phyloP scores from a whole-genome alignment of 2,329 filamentous ascomycete species.

The Coniella vitis region DNA sequence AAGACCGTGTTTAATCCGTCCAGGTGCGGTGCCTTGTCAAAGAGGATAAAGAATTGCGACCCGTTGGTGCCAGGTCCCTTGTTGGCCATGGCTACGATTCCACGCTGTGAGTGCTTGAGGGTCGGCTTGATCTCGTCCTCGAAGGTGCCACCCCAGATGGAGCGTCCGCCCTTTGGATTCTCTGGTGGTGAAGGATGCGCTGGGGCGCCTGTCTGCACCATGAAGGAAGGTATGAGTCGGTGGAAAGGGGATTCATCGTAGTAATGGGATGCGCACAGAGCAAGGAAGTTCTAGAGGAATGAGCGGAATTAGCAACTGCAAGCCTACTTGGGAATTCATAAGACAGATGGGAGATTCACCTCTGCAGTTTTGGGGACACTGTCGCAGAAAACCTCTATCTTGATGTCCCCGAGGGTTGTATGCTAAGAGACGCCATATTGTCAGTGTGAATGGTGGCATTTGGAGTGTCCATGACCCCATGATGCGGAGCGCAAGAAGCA shows the following conservation, averaged over 20 bases:
- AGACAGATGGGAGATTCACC: constrained; percentile 34
- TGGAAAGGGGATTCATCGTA: constrained; percentile 73
- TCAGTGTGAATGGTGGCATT: background rate
- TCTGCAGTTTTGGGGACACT: constrained; percentile 88
- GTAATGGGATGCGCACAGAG: constrained; percentile 72
- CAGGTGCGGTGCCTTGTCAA: constrained; percentile 71
- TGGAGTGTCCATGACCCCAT: background rate
- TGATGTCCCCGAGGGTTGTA: constrained; percentile 83
- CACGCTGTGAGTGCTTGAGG: constrained; percentile 60
- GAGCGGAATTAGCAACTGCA: background rate
- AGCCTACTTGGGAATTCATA: background rate
- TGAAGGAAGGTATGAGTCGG: constrained; percentile 73
- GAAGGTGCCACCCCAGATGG: constrained; percentile 68
- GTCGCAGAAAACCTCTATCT: constrained; percentile 94
- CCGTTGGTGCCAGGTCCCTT: constrained; percentile 68
- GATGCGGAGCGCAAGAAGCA: background rate
- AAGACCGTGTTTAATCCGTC: constrained; percentile 83
- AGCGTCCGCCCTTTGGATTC: constrained; percentile 61
- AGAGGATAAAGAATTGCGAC: constrained; percentile 75
- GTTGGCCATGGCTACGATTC: constrained; percentile 73
- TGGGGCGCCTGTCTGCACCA: constrained; percentile 68
- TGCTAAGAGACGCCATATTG: constrained; percentile 61
- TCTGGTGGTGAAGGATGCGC: constrained; percentile 43
- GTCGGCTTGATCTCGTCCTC: constrained; percentile 74
- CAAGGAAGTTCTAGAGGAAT: constrained; percentile 67